Conservation (phyloP, 345 rosid species). For the Populus deltoides region DNA sequence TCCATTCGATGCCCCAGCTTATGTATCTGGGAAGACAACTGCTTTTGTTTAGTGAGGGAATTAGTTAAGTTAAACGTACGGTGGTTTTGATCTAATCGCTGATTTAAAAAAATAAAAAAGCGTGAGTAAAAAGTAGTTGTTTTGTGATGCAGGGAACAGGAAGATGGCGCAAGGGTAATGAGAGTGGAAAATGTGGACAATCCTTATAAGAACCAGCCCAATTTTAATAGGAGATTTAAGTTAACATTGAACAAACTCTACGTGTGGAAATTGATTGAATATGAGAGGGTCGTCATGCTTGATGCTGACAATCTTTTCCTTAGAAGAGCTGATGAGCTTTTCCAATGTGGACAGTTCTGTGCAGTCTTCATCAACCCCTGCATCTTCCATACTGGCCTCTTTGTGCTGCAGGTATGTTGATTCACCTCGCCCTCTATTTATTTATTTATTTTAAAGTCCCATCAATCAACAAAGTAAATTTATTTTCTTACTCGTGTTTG, state of each 20-base stretch:
- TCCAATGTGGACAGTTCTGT: slow-evolving; percentile 93
- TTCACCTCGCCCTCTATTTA: background rate
- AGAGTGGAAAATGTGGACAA: slow-evolving; percentile 84
- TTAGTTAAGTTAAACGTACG: no score
- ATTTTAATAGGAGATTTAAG: slow-evolving; percentile 73
- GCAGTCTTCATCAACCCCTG: slow-evolving; percentile 96
- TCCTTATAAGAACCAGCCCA: slow-evolving; percentile 64
- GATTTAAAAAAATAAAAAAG: no score
- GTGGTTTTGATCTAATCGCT: no score
- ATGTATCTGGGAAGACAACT: no score
- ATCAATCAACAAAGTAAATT: background rate
- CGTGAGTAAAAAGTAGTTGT: background rate
- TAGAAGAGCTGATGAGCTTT: slow-evolving; percentile 73
- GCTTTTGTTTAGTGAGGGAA: no score
- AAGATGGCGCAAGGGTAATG: slow-evolving; percentile 81
- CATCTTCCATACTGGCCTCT: slow-evolving; percentile 96
- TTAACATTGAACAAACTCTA: slow-evolving; percentile 86
- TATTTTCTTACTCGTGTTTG: background rate
- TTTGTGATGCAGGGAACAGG: slow-evolving; percentile 56
- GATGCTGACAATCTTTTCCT: slow-evolving; percentile 93
- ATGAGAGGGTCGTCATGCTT: slow-evolving; percentile 86
- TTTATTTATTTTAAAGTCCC: background rate
- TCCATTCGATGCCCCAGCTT: background rate
- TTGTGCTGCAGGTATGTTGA: slow-evolving; percentile 60
- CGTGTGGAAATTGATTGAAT: slow-evolving; percentile 80